Base-by-base conservation (phyloP, 208 protist genomes). In the Herpetomonas tarakana region DNA sequence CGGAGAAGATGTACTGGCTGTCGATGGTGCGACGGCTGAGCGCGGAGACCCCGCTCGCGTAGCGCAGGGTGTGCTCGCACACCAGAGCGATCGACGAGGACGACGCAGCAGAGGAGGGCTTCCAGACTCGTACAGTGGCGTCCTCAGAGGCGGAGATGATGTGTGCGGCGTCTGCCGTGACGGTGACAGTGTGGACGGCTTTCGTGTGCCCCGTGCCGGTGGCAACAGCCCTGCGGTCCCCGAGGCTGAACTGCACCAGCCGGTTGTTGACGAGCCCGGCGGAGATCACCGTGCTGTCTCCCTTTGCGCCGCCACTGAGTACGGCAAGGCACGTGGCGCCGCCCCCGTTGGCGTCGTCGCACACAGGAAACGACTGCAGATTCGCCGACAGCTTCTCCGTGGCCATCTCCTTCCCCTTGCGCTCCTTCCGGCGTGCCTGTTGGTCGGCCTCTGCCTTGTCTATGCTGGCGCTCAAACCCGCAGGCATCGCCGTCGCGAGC, bases 71-170 rank as follows among this genome's bases (percentile, higher is more conserved):
- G 18, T 64, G 66, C 11, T 39, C 55, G 58, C 81, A 80, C 51
- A 59, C 57, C 46, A 77, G 71, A 35, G 65, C 26, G 41, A 58
- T 45, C 3, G 47, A 62, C 27, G 71, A 59, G 25, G 65, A 54
- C 7, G 62, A 2, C 16, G 61, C 35, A 1, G 57, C 62, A 21
- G 25, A 12, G 22, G 66, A 50, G 49, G 39, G 45, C 49, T 82
- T 88, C 98, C 98, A 99, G 52, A 99, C 97, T 24, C 97, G 83
- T 63, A 99, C 94, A 22, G 98, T 98, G 54, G 96, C 78, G 73
- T 99, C 99, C 59, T 99, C 98, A 1, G 94, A 97, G 1, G 93
- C 88, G 2, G 90, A 98, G 1, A 99, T 51, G 26, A 99, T 94
- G 22, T 96, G 72, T 24, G 57, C 53, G 4, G 47, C 52, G 22